phyloP scores from a whole-genome alignment of 495 filamentous ascomycete genomes.

The Durotheca rogersii region DNA sequence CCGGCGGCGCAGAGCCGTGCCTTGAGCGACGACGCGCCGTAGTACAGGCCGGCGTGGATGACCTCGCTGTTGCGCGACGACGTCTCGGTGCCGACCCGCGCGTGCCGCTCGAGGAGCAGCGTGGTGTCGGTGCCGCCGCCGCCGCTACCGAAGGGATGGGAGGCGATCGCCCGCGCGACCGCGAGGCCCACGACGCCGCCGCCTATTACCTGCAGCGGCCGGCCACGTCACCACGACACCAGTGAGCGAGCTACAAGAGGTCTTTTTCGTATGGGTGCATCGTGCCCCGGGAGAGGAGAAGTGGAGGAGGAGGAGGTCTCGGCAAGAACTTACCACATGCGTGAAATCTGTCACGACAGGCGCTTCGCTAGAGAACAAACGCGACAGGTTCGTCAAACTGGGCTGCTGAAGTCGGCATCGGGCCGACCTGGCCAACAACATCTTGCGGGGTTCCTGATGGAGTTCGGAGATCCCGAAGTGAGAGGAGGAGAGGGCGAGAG shows the following conservation, averaged over 20 bases:
- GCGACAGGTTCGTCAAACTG: not conserved
- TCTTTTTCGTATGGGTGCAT: not conserved
- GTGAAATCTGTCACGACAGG: conserved; percentile 67
- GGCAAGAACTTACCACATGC: conserved; percentile 61
- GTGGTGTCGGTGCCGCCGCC: conserved; percentile 49
- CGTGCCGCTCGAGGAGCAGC: conserved; percentile 80
- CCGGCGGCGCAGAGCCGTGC: conserved; percentile 80
- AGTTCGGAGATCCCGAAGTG: too few relatives aligned
- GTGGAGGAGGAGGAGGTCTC: too few relatives aligned
- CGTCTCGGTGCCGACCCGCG: conserved; percentile 81
- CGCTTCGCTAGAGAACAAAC: conserved; percentile 36
- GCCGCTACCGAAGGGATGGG: conserved; percentile 37
- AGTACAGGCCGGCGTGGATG: conserved; percentile 95
- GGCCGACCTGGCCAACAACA: conserved; percentile 21
- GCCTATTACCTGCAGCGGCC: conserved; percentile 67
- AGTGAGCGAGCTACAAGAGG: conserved; percentile 1
- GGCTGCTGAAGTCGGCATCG: conserved; percentile 1
- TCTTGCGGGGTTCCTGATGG: conserved; percentile 2
- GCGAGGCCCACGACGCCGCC: conserved; percentile 90
- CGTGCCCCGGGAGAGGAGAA: too few relatives aligned
- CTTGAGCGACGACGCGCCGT: conserved; percentile 74
- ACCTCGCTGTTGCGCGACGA: conserved; percentile 94
- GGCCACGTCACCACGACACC: not conserved
- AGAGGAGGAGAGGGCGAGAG: not conserved
- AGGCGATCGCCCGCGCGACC: conserved; percentile 75